Evolutionary conservation across 2,329 filamentous ascomycete species (phyloP), one percentile per base, ranked within the genome.

Genomic region (Ophiocordyceps camponoti-floridani): DNA sequence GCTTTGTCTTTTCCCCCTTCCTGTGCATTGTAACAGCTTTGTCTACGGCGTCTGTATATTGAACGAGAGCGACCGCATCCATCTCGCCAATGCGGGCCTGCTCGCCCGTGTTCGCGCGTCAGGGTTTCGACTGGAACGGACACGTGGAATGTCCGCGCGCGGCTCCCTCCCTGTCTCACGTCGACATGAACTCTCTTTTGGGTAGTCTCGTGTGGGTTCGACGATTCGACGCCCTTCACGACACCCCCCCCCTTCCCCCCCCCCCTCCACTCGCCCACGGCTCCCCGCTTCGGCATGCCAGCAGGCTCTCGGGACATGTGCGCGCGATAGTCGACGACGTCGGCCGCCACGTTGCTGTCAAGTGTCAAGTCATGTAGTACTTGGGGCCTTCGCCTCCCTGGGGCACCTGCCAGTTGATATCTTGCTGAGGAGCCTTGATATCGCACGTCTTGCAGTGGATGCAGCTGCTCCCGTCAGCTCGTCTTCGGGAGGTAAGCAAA

Each of bases 391-490:
- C 91, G 44, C 89, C 91, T 51, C 91, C 88, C 60, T 95, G 87
- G 7, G 91, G 91, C 30, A 91, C 91, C 54, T 86, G 77, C 86
- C 86, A 94, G 63, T 94, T 95, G 64, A 98, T 96, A 59, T 96
- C 91, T 67, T 98, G 91, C 49, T 81, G 77, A 8, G 91, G 91
- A 14, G 86, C 89, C 68, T 98, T 98, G 68, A 98, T 98, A 63
- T 98, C 91, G 62, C 91, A 98, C 13, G 91, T 98, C 74, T 98
- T 98, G 73, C 91, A 98, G 66, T 98, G 91, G 51, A 98, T 94
- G 62, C 91, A 98, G 66, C 88, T 94, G 53, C 38, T 13, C 11
- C 14, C 6, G 10, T 44, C 46, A 44, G 48, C 42, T 10, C 13
- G 30, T 12, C 43, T 23, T 46, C n/a, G 13, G n/a, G 23, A 13